Base-by-base conservation (phyloP, 768 basidiomycete species). In the Hygrocybe coccinea region DNA sequence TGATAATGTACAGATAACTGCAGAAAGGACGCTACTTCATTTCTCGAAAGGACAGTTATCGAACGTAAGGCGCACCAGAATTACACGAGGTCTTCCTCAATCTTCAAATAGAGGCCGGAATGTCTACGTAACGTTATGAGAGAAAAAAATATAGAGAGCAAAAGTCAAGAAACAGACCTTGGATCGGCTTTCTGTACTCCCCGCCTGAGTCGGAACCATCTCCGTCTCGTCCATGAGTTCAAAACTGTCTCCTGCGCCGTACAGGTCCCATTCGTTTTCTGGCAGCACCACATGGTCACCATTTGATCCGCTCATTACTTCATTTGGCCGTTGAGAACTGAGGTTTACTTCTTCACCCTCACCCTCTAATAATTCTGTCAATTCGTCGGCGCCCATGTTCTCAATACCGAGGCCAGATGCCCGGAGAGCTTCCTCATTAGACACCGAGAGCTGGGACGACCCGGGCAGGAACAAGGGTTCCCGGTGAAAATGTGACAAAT, bases 371-470 rank as follows among this genome's bases (percentile, higher is more conserved):
- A 76, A 74, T 69, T 63, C 71, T 34, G 75, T 75, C 33, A 73
- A 74, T 64, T 89, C 86, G 21, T 81, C 77, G 5, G 68, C 75
- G 56, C 76, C 72, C 87, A 90, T 87, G 57, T 76, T 64, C 62
- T 88, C 86, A 21, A 85, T 73, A 2, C 84, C 86, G 25, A 91
- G 70, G 4, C 87, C 87, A 1, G 84, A 82, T 24, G 74, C 76
- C 36, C 75, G 75, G 44, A 89, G 73, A 5, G 75, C 73, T 50
- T 76, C 79, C 60, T 76, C 73, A 36, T 82, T 79, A 29, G 74
- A 76, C 25, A 73, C 74, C 2, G 87, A 85, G 36, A 86, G 74
- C 64, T 85, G 85, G 6, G 76, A 75, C 34, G 76, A 75, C 34
- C 60, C 57, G 22, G 82, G 72, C 54, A 75, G 62, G 65, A 84